A percentile compares a stretch with the other conserved stretches of the same genome.
Conservation (phyloP, 306 rosid genomes). For the Vicia faba region DNA sequence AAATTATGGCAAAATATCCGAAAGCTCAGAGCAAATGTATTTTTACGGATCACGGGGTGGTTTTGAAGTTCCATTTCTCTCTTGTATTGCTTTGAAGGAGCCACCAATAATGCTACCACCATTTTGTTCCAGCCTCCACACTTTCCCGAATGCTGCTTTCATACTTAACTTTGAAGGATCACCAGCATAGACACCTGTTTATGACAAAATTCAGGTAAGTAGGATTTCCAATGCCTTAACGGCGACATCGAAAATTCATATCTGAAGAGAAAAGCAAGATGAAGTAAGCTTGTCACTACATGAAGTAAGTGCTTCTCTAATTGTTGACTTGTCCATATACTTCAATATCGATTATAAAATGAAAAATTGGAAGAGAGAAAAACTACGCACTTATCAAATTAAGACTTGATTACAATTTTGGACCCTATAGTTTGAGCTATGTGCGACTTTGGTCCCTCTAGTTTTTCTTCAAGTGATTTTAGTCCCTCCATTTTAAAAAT, state of each 20-base stretch:
- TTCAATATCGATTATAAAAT: slow-evolving; percentile 15
- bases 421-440: not conserved
- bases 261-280: slow-evolving; percentile 28
- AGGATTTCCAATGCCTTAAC: slow-evolving; percentile 1
- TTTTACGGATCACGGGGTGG: slow-evolving; percentile 85
- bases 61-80: slow-evolving; percentile 61
- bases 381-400: not conserved
- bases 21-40: slow-evolving; percentile 37
- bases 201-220: slow-evolving; percentile 37
- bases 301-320: slow-evolving; percentile 8
- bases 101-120: slow-evolving; percentile 98
- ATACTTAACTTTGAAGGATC: slow-evolving; percentile 97
- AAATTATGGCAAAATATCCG: slow-evolving; percentile 27
- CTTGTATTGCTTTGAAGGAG: slow-evolving; percentile 90
- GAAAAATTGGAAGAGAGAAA: slow-evolving; percentile 15
- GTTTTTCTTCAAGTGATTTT: not conserved
- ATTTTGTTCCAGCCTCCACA: slow-evolving; percentile 89
- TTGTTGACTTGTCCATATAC: slow-evolving; percentile 8
- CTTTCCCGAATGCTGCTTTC: slow-evolving; percentile 99
- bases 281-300: slow-evolving; percentile 22
- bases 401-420: not conserved
- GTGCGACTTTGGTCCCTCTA: not conserved
- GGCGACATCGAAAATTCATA: slow-evolving; percentile 10
- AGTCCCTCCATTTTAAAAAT: not conserved
- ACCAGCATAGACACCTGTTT: slow-evolving; percentile 91